Evolutionary conservation across 2,329 filamentous ascomycete species (phyloP).

Genomic region (Stemphylium beticola): DNA sequence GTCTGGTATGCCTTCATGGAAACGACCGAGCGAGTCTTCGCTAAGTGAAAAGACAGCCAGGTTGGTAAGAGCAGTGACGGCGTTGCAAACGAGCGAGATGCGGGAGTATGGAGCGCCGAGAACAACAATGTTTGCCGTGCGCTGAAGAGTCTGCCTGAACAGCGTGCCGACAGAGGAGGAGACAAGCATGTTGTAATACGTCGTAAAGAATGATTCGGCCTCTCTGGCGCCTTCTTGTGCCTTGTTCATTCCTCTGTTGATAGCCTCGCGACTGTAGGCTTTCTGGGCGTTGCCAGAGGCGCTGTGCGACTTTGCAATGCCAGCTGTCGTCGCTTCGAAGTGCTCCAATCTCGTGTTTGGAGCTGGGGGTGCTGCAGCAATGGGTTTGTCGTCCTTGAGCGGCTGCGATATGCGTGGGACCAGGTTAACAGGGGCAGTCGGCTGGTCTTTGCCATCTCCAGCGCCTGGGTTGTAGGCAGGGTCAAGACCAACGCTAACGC

Average conservation of each 20-base stretch:
- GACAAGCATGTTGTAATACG: slow-evolving; percentile 37
- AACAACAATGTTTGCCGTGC: slow-evolving; percentile 69
- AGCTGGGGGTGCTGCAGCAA: slow-evolving; percentile 52
- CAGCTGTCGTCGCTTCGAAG: slow-evolving; percentile 41
- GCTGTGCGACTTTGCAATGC: slow-evolving; percentile 53
- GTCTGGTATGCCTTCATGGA: slow-evolving; percentile 77
- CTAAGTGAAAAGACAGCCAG: slow-evolving; percentile 75
- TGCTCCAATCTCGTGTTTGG: slow-evolving; percentile 45
- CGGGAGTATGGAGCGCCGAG: slow-evolving; percentile 77
- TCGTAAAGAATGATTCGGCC: slow-evolving; percentile 31
- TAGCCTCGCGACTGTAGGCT: slow-evolving; percentile 44
- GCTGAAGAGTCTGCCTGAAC: slow-evolving; percentile 73
- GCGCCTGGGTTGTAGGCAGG: slow-evolving; percentile 29
- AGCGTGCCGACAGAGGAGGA: slow-evolving; percentile 65
- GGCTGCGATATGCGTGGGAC: slow-evolving; percentile 59
- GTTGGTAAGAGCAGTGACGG: slow-evolving; percentile 70
- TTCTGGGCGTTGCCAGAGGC: slow-evolving; percentile 42
- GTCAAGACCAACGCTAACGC: slow-evolving; percentile 63
- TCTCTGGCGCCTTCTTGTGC: slow-evolving; percentile 39
- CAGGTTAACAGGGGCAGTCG: slow-evolving; percentile 48
- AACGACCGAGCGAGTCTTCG: slow-evolving; percentile 85
- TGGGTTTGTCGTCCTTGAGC: slow-evolving; percentile 53
- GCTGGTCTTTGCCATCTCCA: slow-evolving; percentile 20
- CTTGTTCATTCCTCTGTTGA: slow-evolving; percentile 42
- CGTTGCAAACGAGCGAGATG: slow-evolving; percentile 50